Conservation (phyloP, 129 eudicot species). For the Flaveria ramosissima region DNA sequence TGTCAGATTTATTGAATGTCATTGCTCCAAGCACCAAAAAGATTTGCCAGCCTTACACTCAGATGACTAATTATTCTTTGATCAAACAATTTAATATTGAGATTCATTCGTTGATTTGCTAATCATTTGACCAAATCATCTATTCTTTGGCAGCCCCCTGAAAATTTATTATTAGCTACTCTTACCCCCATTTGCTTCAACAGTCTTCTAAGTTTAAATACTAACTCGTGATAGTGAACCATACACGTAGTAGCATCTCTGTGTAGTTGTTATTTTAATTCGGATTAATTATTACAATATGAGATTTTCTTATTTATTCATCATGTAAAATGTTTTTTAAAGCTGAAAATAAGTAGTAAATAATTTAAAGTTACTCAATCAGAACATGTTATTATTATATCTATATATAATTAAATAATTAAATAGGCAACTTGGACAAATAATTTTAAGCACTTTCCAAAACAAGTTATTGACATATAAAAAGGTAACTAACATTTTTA, state of each 20-base stretch:
- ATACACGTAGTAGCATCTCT: too few relatives aligned
- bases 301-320: too few relatives aligned
- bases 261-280: too few relatives aligned
- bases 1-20: not conserved
- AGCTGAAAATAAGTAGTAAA: too few relatives aligned
- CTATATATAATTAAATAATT: too few relatives aligned
- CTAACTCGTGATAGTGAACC: too few relatives aligned
- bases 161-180: not conserved
- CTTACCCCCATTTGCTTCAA: not conserved
- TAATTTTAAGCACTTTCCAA: not conserved
- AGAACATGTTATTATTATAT: too few relatives aligned
- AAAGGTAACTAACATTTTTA: too few relatives aligned
- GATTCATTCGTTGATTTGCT: not conserved
- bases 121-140: not conserved
- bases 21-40: not conserved
- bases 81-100: not conserved
- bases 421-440: too few relatives aligned
- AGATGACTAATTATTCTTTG: not conserved
- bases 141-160: not conserved
- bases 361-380: not conserved
- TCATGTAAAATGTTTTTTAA: too few relatives aligned
- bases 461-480: not conserved
- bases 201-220: not conserved
- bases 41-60: not conserved
- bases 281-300: too few relatives aligned